phyloP scores from a whole-genome alignment of 306 rosid species.

The Alnus rubra region DNA sequence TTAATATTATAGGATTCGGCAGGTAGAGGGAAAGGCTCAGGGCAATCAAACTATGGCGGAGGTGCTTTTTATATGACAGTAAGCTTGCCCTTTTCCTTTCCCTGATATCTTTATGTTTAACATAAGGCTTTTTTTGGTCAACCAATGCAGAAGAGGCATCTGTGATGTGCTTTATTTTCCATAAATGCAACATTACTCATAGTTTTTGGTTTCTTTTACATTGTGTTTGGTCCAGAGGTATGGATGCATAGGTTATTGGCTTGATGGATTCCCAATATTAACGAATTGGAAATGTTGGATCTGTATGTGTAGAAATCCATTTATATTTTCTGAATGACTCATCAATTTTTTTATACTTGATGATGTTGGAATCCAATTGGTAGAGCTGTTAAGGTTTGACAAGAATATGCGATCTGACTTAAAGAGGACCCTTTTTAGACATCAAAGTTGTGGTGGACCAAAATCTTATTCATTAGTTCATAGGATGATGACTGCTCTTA shows the following conservation, averaged over 20 bases:
- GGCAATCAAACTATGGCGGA: slow-evolving; percentile 54
- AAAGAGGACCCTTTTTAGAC: neutral
- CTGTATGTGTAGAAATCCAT: neutral
- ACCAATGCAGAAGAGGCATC: neutral
- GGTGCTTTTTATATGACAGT: slow-evolving; percentile 68
- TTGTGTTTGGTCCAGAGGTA: slow-evolving; percentile 1
- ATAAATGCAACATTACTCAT: neutral
- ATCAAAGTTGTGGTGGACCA: neutral
- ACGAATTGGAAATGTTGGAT: neutral
- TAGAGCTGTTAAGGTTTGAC: neutral
- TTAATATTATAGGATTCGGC: slow-evolving; percentile 39
- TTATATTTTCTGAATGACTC: neutral
- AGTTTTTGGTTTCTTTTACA: neutral
- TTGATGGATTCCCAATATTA: neutral
- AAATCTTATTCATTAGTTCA: no score
- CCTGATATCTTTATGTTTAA: slow-evolving; percentile 1
- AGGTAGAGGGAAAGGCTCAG: slow-evolving; percentile 47
- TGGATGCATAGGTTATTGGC: neutral
- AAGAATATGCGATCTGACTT: neutral
- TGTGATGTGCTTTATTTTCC: neutral
- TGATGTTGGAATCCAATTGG: neutral
- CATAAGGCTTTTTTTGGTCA: neutral
- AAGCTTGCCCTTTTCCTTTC: slow-evolving; percentile 41
- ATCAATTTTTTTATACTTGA: neutral
- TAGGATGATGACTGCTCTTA: neutral